A percentile compares a stretch with the other conserved stretches of the same genome.
phyloP scores from a whole-genome alignment of 148 eudicot species.

The Cornus suecica region DNA sequence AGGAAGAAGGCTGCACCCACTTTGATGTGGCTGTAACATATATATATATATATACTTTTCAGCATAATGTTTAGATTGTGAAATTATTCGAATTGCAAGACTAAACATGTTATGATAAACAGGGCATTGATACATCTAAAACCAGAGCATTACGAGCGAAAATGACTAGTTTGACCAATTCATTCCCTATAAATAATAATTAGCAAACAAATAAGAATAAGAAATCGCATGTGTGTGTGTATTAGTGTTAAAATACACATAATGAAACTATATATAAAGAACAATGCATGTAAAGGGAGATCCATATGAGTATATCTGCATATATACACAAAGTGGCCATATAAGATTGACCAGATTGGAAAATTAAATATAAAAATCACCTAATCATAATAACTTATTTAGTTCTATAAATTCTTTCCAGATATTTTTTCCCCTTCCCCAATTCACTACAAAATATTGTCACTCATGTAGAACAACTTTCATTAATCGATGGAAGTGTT shows the following conservation, averaged over 20 bases:
- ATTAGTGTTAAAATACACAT: too few relatives aligned
- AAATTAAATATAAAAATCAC: too few relatives aligned
- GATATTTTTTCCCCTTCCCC: too few relatives aligned
- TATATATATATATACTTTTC: neutral
- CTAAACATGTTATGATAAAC: neutral
- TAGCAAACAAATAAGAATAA: too few relatives aligned
- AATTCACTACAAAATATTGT: too few relatives aligned
- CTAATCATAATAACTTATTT: too few relatives aligned
- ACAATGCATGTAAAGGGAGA: neutral
- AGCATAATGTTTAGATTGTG: neutral
- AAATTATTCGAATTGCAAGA: neutral
- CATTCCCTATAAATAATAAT: neutral
- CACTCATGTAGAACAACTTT: too few relatives aligned
- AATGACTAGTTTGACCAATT: neutral
- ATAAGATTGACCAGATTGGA: too few relatives aligned
- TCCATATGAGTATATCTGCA: neutral
- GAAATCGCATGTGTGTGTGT: neutral
- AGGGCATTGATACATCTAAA: neutral
- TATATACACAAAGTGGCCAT: neutral
- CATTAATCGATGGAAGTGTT: too few relatives aligned
- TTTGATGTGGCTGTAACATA: constrained; percentile 40
- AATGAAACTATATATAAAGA: too few relatives aligned
- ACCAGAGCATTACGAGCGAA: neutral
- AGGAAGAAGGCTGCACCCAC: constrained; percentile 64
- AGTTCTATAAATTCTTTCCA: too few relatives aligned